Conservation (phyloP, 352 stramenopile species). For the Phytophthora hibernalis region DNA sequence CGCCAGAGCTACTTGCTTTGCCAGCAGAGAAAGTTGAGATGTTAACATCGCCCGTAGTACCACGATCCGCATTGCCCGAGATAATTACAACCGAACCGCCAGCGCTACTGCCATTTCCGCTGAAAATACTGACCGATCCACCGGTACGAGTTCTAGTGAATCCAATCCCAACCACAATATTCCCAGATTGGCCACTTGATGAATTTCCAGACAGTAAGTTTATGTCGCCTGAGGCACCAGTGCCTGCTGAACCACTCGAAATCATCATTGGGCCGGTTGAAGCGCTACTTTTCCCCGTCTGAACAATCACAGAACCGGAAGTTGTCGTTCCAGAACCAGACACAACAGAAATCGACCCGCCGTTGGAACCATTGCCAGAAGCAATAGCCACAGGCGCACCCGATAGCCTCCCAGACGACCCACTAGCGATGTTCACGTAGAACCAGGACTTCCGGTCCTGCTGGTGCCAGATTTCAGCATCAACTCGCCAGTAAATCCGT, state of each 20-base stretch:
- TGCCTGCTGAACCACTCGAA: slow-evolving; percentile 25
- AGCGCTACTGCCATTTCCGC: slow-evolving; percentile 32
- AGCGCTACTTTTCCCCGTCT: slow-evolving; percentile 19
- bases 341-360: slow-evolving; percentile 21
- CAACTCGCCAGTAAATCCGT: slow-evolving; percentile 27
- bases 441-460: slow-evolving; percentile 15
- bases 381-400: slow-evolving; percentile 21
- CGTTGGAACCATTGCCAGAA: slow-evolving; percentile 27
- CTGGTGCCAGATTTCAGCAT: slow-evolving; percentile 28
- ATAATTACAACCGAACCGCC: slow-evolving; percentile 29
- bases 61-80: slow-evolving; percentile 31
- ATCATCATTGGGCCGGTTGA: slow-evolving; percentile 26
- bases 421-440: slow-evolving; percentile 14
- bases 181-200: slow-evolving; percentile 28
- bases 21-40: slow-evolving; percentile 26
- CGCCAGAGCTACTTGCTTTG: slow-evolving; percentile 29
- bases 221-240: slow-evolving; percentile 28
- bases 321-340: slow-evolving; percentile 22
- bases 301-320: slow-evolving; percentile 25
- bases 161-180: slow-evolving; percentile 32
- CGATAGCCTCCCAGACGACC: slow-evolving; percentile 21
- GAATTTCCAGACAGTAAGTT: slow-evolving; percentile 28
- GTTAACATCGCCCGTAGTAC: slow-evolving; percentile 32
- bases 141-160: slow-evolving; percentile 19
- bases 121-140: slow-evolving; percentile 26